Evolutionary conservation across 306 rosid genomes (phyloP), one percentile per base, ranked within the genome.

Genomic region (Lathyrus aphaca): DNA sequence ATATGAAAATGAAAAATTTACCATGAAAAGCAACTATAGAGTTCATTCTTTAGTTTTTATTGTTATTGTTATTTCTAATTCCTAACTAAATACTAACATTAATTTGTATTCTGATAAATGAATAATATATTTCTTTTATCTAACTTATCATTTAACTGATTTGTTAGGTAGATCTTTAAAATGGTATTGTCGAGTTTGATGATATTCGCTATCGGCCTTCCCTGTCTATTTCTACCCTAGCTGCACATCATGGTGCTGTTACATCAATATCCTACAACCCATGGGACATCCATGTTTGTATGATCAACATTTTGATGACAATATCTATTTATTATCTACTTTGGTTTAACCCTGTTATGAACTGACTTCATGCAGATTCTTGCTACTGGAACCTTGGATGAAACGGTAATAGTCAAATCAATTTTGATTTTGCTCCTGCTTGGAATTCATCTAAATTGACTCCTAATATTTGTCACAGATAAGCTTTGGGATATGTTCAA

Each of bases 401-500:
- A 86, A 85, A 83, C 70, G 96, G 96, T 92, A 86, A 54, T 51
- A 59, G 8, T 64, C 46, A 58, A 71, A 64, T 37, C 29, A 37
- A 10, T 19, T 72, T 48, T 51, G 48, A 8, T 37, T 32, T 1
- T 21, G 1, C 23, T 13, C 54, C 7, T 19, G 64, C 12, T 17
- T 54, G 64, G 42, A 73, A 66, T 56, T 61, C 23, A 16, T 79
- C 15, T 50, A 21, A 16, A 74, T 50, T 54, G 44, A 63, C 64
- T 18, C 32, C 69, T 66, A n/a, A 40, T 67, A 19, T 59, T 59
- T 74, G 48, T 35, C 74, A 68, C 79, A 89, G 97, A 90, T 89
- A 50, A 92, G 80, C 86, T 92, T 60, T 92, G 98, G 98, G 98
- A 92, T 85, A 74, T 89, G 75, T 83, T 93, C 8, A 89, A 88